phyloP scores from a whole-genome alignment of 805 yeast genomes.

The Sungouiozyma intestinalis region DNA sequence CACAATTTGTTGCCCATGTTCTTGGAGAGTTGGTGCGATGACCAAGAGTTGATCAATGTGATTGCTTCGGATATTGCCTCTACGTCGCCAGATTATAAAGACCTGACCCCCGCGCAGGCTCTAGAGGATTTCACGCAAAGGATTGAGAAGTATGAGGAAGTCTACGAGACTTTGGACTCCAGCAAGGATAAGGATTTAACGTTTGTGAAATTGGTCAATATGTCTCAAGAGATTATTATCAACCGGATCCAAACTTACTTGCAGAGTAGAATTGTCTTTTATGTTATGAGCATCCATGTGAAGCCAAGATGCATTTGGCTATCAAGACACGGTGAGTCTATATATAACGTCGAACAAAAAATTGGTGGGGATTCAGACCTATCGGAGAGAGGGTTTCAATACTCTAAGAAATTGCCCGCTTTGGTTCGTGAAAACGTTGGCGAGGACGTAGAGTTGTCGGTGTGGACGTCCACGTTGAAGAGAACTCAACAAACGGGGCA shows the following conservation, averaged over 20 bases:
- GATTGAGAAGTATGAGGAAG: slow-evolving; percentile 61
- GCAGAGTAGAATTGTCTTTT: slow-evolving; percentile 87
- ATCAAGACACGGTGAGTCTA: slow-evolving; percentile 92
- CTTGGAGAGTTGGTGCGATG: slow-evolving; percentile 82
- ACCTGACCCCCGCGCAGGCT: slow-evolving; percentile 61
- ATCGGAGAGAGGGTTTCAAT: slow-evolving; percentile 73
- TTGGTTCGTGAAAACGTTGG: slow-evolving; percentile 53
- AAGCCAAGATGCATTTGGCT: slow-evolving; percentile 89
- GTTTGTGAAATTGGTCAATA: slow-evolving; percentile 79
- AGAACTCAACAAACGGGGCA: slow-evolving; percentile 92
- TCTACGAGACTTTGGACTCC: slow-evolving; percentile 66
- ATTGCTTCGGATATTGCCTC: slow-evolving; percentile 81
- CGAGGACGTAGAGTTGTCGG: slow-evolving; percentile 57
- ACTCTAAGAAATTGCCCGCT: slow-evolving; percentile 72
- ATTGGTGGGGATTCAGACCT: slow-evolving; percentile 92
- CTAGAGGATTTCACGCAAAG: slow-evolving; percentile 61
- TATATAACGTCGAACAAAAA: slow-evolving; percentile 84
- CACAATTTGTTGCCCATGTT: slow-evolving; percentile 80
- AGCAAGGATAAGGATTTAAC: slow-evolving; percentile 54
- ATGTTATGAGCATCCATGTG: slow-evolving; percentile 90
- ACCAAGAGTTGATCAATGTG: slow-evolving; percentile 53
- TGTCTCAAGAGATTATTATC: slow-evolving; percentile 78
- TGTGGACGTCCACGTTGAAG: slow-evolving; percentile 89
- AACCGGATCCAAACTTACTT: slow-evolving; percentile 81
- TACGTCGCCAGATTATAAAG: slow-evolving; percentile 71